Evolutionary conservation across 306 rosid species (phyloP), one percentile per base, ranked within the genome.

Genomic region (Prunus mira): DNA sequence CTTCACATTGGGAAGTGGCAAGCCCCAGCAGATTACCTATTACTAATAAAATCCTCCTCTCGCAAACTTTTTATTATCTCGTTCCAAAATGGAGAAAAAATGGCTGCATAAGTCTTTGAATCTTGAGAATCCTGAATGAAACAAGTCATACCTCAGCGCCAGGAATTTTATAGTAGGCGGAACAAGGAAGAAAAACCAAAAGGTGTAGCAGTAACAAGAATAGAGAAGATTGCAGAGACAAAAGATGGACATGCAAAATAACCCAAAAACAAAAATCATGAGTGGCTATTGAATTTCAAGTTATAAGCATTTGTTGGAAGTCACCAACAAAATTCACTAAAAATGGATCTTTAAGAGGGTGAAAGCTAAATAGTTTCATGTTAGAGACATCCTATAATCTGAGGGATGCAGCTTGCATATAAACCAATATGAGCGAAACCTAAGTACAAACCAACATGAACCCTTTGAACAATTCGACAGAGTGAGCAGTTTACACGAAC

Each of bases 41-140:
- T 90, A 81, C 97, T 90, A 67, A 95, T 89, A 69, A 80, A 95
- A 86, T 95, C 98, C 82, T 95, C 98, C 85, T 95, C 98, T 0
- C 98, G 97, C 79, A 95, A 80, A 76, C 97, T 89, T 82, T 90
- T 95, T 71, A 95, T 89, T 79, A 95, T 92, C 84, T 95, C 97
- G 64, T 95, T 95, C 98, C 98, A 95, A 85, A 92, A 90, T 72
- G 97, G 98, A 69, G 98, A 90, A 82, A 95, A 95, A 54, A 74
- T 84, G 65, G 96, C 92, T 24, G 98, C 98, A 88, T 89, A 56
- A 57, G 66, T 76, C 89, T 95, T 85, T 84, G 64, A 79, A 75
- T 87, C 87, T 73, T 83, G 92, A 85, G 98, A 79, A 71, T 71
- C 98, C 98, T 95, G 87, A 63, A 76, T 17, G 71, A 65, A 12